Evolutionary conservation across 805 yeast genomes (phyloP), one percentile per base, ranked within the genome.

Genomic region (Lachancea cidri): DNA sequence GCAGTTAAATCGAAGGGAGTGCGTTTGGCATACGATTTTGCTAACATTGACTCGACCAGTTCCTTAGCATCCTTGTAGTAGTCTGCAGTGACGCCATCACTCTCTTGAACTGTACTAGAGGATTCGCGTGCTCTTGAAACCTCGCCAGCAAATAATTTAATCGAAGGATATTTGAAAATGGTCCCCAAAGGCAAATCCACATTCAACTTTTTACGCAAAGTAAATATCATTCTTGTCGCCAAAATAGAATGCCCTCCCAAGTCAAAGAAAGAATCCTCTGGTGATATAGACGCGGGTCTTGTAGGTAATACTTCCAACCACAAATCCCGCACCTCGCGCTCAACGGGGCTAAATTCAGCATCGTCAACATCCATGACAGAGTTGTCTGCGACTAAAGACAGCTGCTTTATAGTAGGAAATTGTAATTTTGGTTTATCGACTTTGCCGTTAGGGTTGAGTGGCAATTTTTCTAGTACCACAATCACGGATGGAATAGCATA

Each of bases 371-470:
- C 71, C 15, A 57, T 50, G 18, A 60, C 49, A 11, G 68, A 49
- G 35, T 76, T 73, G 46, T 70, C 66, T 9, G 95, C 79, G 35
- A 87, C 96, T 14, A 79, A 72, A 24, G 81, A 79, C 48, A 93
- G 71, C 66, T 91, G 96, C 14, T 83, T 91, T 17, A 85, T 74
- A 43, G 86, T 86, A 41, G 99, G 99, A 77, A 85, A 87, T 35
- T 96, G 98, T 46, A 93, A 70, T 57, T 91, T 88, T 29, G 98
- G 98, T 69, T 93, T 93, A 68, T 93, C 99, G 44, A 93, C 87
- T 66, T 93, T 93, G 54, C 99, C 99, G 62, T 93, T 93, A 45
- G 99, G 99, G 66, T 93, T 93, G 65, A 93, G 72, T 18, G 98
- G 98, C 59, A 93, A 67, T 54, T 79, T 81, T 18, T 76, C 72